Base-by-base conservation (phyloP, 2,329 filamentous ascomycete species). In the Didymella glomerata region DNA sequence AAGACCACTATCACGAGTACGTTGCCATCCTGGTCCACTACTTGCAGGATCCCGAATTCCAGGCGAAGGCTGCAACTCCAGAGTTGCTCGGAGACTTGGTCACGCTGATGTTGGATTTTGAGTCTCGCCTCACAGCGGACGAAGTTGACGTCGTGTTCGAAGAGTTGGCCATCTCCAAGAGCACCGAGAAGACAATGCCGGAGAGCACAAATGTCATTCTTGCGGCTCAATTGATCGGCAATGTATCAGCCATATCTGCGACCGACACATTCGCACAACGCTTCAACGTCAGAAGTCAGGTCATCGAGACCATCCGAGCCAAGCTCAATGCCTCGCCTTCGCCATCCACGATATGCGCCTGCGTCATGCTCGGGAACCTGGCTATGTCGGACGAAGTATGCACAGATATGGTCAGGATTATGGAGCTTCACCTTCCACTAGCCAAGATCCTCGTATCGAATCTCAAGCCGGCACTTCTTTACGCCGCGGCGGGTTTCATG, bases 361-460 rank as follows among this genome's bases (percentile, higher is more conserved):
- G 74, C 51, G 71, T 78, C 38, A 73, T 76, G 45, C 70, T 78
- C n/a, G 76, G 76, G 4, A 78, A 78, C 42, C 55, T 77, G 27
- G 75, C 75, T 6, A 75, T 75, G 53, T 74, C 74, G 2, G 75
- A 78, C 42, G 57, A 70, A 48, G 64, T 69, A 2, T 76, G 70
- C 48, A 72, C 70, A 16, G 60, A 72, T 16, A 75, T 78, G 72
- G 75, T 77, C 34, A 66, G 73, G 53, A 69, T 71, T 10, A 66
- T 70, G 65, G 62, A 67, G 20, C 46, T 77, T 24, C 74, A 77
- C 53, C 25, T 70, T 25, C 64, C 69, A 10, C 59, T 76, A n/a
- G 65, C 70, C 38, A 46, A 53, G 2, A 70, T 77, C 11, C 64
- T 78, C 2, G 67, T 66, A 9, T 63, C 66, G 16, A 61, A 59